Evolutionary conservation across 1,284 basidiomycete genomes (phyloP).

Genomic region (Phellopilus nigrolimitatus): DNA sequence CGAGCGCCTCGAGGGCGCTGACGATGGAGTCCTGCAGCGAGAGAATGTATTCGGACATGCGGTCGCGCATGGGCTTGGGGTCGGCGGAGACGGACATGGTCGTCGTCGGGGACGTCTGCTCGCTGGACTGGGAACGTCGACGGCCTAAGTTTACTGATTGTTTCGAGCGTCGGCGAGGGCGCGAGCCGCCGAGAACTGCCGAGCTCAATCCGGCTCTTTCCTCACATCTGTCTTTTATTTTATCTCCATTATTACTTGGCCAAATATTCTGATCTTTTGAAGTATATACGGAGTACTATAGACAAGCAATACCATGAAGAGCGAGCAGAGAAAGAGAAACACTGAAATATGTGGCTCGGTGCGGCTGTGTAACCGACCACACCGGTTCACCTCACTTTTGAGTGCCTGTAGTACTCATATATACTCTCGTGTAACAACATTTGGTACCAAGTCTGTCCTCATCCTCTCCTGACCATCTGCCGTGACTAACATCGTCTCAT

Average conservation of each 20-base stretch:
- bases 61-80: conserved; percentile 68
- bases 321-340: too few species aligned
- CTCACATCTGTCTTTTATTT: not conserved
- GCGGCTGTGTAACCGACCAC: too few species aligned
- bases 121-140: not conserved
- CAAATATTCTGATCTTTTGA: too few species aligned
- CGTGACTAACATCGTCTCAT: too few species aligned
- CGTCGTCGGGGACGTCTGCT: not conserved
- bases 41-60: conserved; percentile 78
- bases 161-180: conserved; percentile 10
- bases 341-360: not conserved
- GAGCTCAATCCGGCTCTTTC: not conserved
- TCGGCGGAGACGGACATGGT: conserved; percentile 20
- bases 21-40: conserved; percentile 84
- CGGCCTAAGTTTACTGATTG: not conserved
- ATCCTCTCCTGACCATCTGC: conserved; percentile 79
- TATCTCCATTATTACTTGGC: not conserved
- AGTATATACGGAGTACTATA: too few species aligned
- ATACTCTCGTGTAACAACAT: too few species aligned
- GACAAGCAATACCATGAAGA: too few species aligned
- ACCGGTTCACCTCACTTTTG: conserved; percentile 30
- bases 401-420: conserved; percentile 66
- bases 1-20: conserved; percentile 71
- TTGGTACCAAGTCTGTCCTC: conserved; percentile 70
- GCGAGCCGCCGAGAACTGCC: not conserved